Evolutionary conservation across 139 green algal genomes (phyloP).

Genomic region (Ostreobium quekettii): DNA sequence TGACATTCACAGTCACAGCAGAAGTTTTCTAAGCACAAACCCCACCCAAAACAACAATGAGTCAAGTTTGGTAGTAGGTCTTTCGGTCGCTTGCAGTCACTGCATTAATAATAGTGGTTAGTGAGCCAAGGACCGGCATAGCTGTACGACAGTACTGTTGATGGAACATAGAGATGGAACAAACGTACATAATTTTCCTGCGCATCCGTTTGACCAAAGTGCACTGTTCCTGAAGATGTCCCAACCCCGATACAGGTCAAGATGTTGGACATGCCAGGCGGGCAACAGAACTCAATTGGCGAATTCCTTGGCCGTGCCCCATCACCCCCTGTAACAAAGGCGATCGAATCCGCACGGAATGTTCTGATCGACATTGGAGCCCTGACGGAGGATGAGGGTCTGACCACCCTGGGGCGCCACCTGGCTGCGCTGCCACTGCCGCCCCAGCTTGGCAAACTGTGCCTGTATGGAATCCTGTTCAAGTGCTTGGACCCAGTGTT

Average conservation of each 20-base stretch:
- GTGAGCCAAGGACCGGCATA: too few species aligned
- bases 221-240: conserved; percentile 40
- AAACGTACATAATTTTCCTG: too few species aligned
- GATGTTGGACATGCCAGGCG: conserved; percentile 41
- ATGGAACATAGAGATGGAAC: too few species aligned
- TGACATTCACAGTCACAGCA: too few species aligned
- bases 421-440: conserved; percentile 72
- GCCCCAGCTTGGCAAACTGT: conserved; percentile 71
- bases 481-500: conserved; percentile 66
- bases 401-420: conserved; percentile 74
- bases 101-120: too few species aligned
- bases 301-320: conserved; percentile 50
- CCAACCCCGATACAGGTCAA: conserved; percentile 47
- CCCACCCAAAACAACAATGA: too few species aligned
- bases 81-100: too few species aligned
- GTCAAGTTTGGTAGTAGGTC: too few species aligned
- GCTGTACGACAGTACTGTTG: too few species aligned
- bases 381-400: conserved; percentile 33
- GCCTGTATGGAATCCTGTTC: conserved; percentile 68
- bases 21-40: too few species aligned
- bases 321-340: conserved; percentile 43
- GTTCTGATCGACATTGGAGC: conserved; percentile 58
- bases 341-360: conserved; percentile 34
- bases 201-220: not conserved
- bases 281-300: conserved; percentile 22